Evolutionary conservation across 768 basidiomycete genomes (phyloP).

Genomic region (Boletus tomentosulus): DNA sequence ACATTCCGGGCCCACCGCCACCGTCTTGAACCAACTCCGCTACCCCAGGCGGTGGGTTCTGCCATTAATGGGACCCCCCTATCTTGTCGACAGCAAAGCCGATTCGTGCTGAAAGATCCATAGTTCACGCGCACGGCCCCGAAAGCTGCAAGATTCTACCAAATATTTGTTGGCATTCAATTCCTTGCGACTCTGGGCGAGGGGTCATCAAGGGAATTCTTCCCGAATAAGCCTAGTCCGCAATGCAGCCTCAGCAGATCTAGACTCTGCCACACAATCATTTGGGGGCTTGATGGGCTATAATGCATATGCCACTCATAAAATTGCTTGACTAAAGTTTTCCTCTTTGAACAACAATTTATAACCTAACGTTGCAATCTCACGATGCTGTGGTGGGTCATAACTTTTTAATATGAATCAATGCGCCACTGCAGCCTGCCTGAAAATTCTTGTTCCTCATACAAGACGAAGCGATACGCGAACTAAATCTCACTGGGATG

Average conservation of each 20-base stretch:
- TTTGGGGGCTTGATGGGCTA: constrained; percentile 28
- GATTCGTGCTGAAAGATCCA: constrained; percentile 5
- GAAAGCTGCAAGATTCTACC: constrained; percentile 2
- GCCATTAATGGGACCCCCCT: too few species aligned
- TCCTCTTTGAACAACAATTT: neutral
- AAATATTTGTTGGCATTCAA: neutral
- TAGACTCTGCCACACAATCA: constrained; percentile 20
- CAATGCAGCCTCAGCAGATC: neutral
- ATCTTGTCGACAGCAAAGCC: constrained; percentile 4
- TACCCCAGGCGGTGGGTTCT: constrained; percentile 11
- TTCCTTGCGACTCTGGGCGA: neutral
- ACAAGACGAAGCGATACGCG: neutral
- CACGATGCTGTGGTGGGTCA: constrained; percentile 12
- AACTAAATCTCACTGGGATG: neutral
- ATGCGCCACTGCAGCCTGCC: constrained; percentile 22
- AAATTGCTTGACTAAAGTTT: neutral
- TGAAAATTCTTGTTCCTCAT: too few species aligned
- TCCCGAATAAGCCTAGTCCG: neutral
- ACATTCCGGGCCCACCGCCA: constrained; percentile 20
- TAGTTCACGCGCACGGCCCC: constrained; percentile 16
- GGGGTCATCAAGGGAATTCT: neutral
- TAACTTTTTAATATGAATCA: constrained; percentile 4
- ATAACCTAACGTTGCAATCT: neutral
- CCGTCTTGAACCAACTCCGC: constrained; percentile 13
- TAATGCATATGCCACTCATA: constrained; percentile 8